Percentiles rank a stretch among this genome's conserved stretches.
Conservation (phyloP, 352 stramenopile species). For the Globisporangium canariense region DNA sequence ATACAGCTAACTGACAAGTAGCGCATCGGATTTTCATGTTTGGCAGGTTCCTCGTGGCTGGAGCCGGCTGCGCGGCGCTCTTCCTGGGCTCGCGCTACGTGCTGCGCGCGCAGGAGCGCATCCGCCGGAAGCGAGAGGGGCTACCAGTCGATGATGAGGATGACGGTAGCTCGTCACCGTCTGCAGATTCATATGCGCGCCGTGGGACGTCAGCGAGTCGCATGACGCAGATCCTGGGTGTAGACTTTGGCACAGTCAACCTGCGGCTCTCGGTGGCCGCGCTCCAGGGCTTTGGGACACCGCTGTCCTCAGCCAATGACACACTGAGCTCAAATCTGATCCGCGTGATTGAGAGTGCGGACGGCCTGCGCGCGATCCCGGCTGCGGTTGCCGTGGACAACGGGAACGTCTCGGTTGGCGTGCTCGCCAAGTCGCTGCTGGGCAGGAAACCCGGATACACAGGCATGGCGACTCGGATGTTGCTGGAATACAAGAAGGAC, state of each 20-base stretch:
- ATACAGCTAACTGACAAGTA: no score
- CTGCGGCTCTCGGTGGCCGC: slow-evolving; percentile 44
- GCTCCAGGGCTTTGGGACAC: slow-evolving; percentile 14
- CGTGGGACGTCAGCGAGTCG: slow-evolving; percentile 2
- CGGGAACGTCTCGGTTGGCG: slow-evolving; percentile 43
- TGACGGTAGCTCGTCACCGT: neutral
- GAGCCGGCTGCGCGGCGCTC: slow-evolving; percentile 37
- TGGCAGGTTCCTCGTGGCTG: slow-evolving; percentile 37
- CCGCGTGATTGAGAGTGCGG: slow-evolving; percentile 54
- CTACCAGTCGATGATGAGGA: slow-evolving; percentile 41
- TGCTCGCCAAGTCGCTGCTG: slow-evolving; percentile 43
- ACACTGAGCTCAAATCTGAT: slow-evolving; percentile 2
- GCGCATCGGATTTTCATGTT: neutral
- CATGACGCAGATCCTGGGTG: slow-evolving; percentile 39
- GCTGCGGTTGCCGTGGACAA: slow-evolving; percentile 64
- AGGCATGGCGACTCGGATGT: slow-evolving; percentile 43
- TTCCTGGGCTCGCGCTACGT: slow-evolving; percentile 59
- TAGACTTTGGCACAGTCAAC: slow-evolving; percentile 56
- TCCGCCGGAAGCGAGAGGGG: slow-evolving; percentile 37
- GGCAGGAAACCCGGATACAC: slow-evolving; percentile 59
- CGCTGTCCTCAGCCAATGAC: neutral
- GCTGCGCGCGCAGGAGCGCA: slow-evolving; percentile 52
- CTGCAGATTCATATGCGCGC: neutral
- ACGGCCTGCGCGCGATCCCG: slow-evolving; percentile 48
- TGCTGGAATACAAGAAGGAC: slow-evolving; percentile 24